Evolutionary conservation across 1,284 basidiomycete genomes (phyloP).

Genomic region (Cryptococcus wingfieldii): DNA sequence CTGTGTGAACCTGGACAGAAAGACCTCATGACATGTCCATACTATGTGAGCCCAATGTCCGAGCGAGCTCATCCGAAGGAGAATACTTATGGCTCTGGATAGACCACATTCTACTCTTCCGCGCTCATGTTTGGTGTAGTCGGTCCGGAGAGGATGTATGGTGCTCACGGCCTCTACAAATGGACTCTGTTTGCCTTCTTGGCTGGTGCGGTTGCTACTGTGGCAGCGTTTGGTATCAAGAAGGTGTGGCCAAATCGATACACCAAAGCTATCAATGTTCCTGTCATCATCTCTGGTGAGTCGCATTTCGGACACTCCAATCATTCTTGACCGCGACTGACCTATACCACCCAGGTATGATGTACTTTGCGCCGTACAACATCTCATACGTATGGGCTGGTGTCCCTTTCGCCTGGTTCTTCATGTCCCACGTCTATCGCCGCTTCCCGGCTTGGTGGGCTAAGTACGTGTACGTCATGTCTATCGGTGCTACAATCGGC

Average conservation of each 20-base stretch:
- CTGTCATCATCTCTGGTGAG: constrained; percentile 12
- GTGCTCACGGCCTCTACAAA: constrained; percentile 16
- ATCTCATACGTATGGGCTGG: constrained; percentile 17
- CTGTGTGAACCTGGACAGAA: constrained; percentile 14
- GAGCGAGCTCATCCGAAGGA: no score
- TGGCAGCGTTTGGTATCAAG: constrained; percentile 13
- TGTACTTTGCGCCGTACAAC: constrained; percentile 20
- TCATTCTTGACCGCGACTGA: constrained; percentile 1
- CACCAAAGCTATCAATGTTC: constrained; percentile 14
- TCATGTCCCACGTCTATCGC: constrained; percentile 17
- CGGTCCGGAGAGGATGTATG: constrained; percentile 18
- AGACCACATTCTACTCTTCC: constrained; percentile 21
- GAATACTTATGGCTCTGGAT: neutral
- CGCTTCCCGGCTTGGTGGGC: constrained; percentile 16
- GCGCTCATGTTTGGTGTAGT: constrained; percentile 18
- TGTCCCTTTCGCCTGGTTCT: constrained; percentile 17
- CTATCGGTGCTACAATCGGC: constrained; percentile 18
- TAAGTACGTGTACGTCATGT: constrained; percentile 18
- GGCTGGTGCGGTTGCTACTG: constrained; percentile 7
- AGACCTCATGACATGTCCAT: constrained; percentile 19
- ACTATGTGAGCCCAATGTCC: constrained; percentile 11
- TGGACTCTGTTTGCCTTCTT: constrained; percentile 17
- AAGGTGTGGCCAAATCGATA: constrained; percentile 16
- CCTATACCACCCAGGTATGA: constrained; percentile 9
- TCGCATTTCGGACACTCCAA: constrained; percentile 16